Percentiles rank a stretch among this genome's conserved stretches.
These are phyloP conservation scores for Leishmania major DNA, from an alignment of 208 protist species.

Conservation along the genomic window DNA sequence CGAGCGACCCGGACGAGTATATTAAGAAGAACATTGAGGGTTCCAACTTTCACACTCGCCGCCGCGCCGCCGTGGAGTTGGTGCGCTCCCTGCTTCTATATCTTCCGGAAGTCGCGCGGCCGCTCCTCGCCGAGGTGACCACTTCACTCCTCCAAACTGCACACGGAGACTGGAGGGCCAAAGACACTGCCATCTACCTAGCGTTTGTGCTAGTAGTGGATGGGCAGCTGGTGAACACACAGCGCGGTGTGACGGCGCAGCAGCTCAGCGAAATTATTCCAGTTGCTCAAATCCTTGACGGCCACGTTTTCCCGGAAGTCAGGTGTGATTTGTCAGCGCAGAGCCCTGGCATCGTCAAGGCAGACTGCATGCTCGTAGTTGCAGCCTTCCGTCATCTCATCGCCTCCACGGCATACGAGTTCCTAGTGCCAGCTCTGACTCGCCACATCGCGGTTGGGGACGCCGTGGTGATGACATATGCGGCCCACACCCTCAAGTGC, in stretches of 20 bases:
- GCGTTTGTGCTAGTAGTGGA: constrained; percentile 89
- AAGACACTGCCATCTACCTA: constrained; percentile 96
- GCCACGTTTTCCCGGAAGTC: constrained; percentile 91
- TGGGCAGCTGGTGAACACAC: constrained; percentile 64
- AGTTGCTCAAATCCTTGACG: constrained; percentile 87
- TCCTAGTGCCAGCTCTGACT: constrained; percentile 73
- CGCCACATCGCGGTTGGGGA: constrained; percentile 68
- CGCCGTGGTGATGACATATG: constrained; percentile 94
- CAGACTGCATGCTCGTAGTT: constrained; percentile 96
- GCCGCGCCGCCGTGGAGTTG: constrained; percentile 92
- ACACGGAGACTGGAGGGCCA: constrained; percentile 90
- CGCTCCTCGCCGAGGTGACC: constrained; percentile 62
- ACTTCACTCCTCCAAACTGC: constrained; percentile 62
- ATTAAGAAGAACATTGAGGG: constrained; percentile 97
- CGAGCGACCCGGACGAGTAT: constrained; percentile 95
- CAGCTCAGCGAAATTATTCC: constrained; percentile 81
- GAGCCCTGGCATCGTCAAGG: constrained; percentile 90
- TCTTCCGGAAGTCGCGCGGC: constrained; percentile 59
- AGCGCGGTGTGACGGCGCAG: constrained; percentile 53
- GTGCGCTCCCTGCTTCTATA: constrained; percentile 86
- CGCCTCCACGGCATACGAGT: constrained; percentile 31
- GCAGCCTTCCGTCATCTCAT: constrained; percentile 94
- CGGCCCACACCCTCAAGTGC: constrained; percentile 91
- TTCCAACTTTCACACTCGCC: constrained; percentile 92
- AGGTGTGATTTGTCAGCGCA: constrained; percentile 37